Conservation (phyloP, 2,329 filamentous ascomycete genomes). For the Cadophora malorum region DNA sequence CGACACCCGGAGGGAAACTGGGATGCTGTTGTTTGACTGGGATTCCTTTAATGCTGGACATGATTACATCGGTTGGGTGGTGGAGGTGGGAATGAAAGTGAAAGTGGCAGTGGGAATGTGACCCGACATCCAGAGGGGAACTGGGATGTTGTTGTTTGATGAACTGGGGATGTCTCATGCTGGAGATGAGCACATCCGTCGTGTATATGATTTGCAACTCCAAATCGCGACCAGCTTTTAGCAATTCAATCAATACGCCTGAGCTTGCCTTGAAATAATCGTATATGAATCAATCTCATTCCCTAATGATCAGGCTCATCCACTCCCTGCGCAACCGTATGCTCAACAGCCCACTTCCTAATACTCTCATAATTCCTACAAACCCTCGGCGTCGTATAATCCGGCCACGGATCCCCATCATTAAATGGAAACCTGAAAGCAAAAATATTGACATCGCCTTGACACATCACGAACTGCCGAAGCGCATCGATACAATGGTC, state of each 20-base stretch:
- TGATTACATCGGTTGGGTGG: no score
- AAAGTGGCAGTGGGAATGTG: no score
- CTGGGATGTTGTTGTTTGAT: no score
- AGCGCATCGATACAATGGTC: conserved; percentile 28
- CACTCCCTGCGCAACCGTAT: conserved; percentile 18
- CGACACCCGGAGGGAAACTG: conserved; percentile 19
- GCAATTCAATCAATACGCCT: no score
- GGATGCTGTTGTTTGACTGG: not conserved
- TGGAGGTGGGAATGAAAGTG: no score
- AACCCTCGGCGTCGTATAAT: conserved; percentile 20
- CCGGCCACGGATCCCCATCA: conserved; percentile 18
- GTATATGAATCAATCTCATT: conserved; percentile 1
- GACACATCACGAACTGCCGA: conserved; percentile 25
- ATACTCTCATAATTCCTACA: conserved; percentile 25
- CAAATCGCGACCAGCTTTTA: no score
- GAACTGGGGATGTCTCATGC: no score
- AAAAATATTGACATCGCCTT: conserved; percentile 22
- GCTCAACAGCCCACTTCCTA: conserved; percentile 21
- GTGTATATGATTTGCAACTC: no score
- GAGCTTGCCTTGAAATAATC: no score
- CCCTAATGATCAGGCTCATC: conserved; percentile 17
- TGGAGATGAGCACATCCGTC: no score
- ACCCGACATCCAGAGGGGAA: no score
- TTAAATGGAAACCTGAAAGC: conserved; percentile 16
- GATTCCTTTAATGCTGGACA: not conserved